phyloP scores from a whole-genome alignment of 768 basidiomycete species.

The Austroboletus festivus region DNA sequence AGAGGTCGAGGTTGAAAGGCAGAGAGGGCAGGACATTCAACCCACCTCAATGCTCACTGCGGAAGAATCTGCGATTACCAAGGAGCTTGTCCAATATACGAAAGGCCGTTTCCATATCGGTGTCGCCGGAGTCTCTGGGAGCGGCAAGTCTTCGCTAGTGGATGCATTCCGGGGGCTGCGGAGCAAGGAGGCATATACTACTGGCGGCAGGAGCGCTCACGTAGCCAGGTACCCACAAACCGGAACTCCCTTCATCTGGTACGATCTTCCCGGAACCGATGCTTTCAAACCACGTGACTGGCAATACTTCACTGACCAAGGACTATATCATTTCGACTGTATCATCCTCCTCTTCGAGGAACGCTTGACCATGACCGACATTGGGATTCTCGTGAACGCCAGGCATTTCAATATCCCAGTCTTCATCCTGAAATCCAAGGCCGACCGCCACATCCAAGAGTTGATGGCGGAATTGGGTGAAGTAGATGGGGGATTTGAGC shows the following conservation, averaged over 20 bases:
- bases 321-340: slow-evolving; percentile 25
- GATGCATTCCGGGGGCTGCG: slow-evolving; percentile 35
- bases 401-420: slow-evolving; percentile 18
- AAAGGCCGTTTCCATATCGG: slow-evolving; percentile 34
- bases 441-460: slow-evolving; percentile 21
- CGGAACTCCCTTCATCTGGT: slow-evolving; percentile 20
- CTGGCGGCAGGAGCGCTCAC: slow-evolving; percentile 18
- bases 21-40: slow-evolving; percentile 22
- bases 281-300: slow-evolving; percentile 17
- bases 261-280: slow-evolving; percentile 23
- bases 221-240: slow-evolving; percentile 16
- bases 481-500: no score
- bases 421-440: slow-evolving; percentile 23
- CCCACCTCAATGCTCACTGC: slow-evolving; percentile 16
- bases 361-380: slow-evolving; percentile 21
- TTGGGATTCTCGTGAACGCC: slow-evolving; percentile 18
- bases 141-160: slow-evolving; percentile 38
- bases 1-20: slow-evolving; percentile 15
- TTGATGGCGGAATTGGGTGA: slow-evolving; percentile 15
- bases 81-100: slow-evolving; percentile 20
- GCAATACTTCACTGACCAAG: slow-evolving; percentile 24
- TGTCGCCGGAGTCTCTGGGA: slow-evolving; percentile 32
- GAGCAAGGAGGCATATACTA: slow-evolving; percentile 14
- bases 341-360: slow-evolving; percentile 22
- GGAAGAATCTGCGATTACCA: slow-evolving; percentile 11